A percentile compares a stretch with the other conserved stretches of the same genome.
Conservation (phyloP, 2,329 filamentous ascomycete genomes). For the Penicillium sp. region DNA sequence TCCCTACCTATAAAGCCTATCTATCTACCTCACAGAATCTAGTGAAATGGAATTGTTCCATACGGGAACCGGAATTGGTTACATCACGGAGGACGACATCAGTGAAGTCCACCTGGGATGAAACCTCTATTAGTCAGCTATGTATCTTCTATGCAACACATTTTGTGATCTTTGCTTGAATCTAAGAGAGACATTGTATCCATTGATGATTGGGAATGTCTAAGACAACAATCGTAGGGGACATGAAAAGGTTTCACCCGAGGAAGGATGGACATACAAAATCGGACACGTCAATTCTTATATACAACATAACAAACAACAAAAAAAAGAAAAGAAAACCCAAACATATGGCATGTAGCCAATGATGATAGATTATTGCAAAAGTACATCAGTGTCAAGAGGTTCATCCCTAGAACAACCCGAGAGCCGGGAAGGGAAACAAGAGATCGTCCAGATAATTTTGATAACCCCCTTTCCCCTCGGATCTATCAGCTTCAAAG, state of each 20-base stretch:
- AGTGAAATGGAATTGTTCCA: not conserved
- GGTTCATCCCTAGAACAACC: conserved; percentile 9
- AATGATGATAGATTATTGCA: conserved; percentile 1
- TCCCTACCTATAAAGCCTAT: not conserved
- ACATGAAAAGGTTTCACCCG: conserved; percentile 18
- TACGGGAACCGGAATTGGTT: not conserved
- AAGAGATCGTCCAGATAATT: conserved; percentile 16
- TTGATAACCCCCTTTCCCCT: conserved; percentile 11
- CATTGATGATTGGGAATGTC: conserved; percentile 10
- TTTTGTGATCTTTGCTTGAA: not conserved
- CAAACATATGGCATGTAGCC: not conserved
- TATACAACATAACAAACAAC: not conserved
- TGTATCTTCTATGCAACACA: not conserved
- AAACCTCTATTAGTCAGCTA: not conserved
- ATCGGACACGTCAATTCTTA: conserved; percentile 4
- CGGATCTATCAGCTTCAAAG: not conserved
- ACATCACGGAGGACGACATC: not conserved
- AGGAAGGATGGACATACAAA: not conserved
- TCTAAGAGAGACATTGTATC: not conserved
- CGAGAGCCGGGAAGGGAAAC: conserved; percentile 6
- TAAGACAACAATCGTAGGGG: conserved; percentile 17
- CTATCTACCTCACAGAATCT: not conserved
- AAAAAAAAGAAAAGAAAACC: not conserved
- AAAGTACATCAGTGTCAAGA: not conserved
- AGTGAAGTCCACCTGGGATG: not conserved